Base-by-base conservation (phyloP, 202 grass and related monocot species). In the Setaria italica region DNA sequence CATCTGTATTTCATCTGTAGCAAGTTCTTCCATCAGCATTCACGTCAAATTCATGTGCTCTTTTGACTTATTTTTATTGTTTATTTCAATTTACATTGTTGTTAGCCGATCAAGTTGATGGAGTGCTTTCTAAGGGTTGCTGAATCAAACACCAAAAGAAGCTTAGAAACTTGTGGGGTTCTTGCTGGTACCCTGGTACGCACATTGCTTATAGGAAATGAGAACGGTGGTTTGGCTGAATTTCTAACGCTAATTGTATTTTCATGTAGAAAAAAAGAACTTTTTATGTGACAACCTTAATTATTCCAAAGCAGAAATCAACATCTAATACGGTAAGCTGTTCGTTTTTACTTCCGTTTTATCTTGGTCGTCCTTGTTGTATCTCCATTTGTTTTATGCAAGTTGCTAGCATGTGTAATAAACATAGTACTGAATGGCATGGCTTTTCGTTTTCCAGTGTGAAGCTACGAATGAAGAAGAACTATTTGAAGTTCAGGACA, bases 381-480 rank as follows among this genome's bases (percentile, higher is more conserved):
- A 25, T 70, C 39, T 12, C 14, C 57, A 62, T 77, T 66, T 32
- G 49, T 71, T 21, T 62, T 80, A 15, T 43, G 13, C 21, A 47
- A 45, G 72, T 77, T 85, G n/a, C 37, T 57, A 35, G 17, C 43
- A 37, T 37, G 13, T 89, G 50, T 14, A 29, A 35, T 45, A 65
- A 79, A 70, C 62, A 53, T 68, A 73, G 7, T 50, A 76, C 25
- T 71, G 49, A 82, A 72, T 86, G 70, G 8, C 45, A 49, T 78
- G 57, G 50, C 12, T 54, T 70, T 62, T 77, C 21, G 74, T 72
- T 80, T 77, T 91, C 54, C 73, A 99, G 97, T 99, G 97, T 54
- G 92, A 95, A 87, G 94, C 97, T 83, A 99, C 92, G 91, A 95
- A 99, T 86, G 97, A 99, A 90, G 97, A 99, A 89, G 97, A 99